Evolutionary conservation across 2,329 filamentous ascomycete species (phyloP).

Genomic region (Alternaria arborescens): DNA sequence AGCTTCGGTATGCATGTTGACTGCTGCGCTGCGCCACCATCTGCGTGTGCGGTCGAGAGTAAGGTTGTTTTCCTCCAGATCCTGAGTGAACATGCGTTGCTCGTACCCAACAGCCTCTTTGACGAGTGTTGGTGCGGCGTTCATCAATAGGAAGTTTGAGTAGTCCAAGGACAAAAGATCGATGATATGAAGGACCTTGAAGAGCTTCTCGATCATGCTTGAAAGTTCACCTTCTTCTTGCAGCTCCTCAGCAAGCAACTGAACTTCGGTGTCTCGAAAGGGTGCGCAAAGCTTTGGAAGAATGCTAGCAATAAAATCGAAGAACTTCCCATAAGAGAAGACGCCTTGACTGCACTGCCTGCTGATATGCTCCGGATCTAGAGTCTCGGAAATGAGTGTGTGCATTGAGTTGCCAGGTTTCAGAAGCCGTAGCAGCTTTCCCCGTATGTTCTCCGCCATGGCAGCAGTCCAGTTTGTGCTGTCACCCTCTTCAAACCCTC

Average conservation of each 20-base stretch:
- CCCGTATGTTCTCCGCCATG: constrained; percentile 74
- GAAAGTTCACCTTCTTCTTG: constrained; percentile 58
- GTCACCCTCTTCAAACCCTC: constrained; percentile 69
- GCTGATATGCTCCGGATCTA: constrained; percentile 76
- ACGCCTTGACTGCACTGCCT: constrained; percentile 74
- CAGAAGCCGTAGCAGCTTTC: constrained; percentile 76
- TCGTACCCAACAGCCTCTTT: constrained; percentile 78
- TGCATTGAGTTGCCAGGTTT: constrained; percentile 77
- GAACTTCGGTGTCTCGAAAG: constrained; percentile 79
- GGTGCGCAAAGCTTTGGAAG: constrained; percentile 83
- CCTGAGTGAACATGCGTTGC: constrained; percentile 73
- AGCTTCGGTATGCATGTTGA: constrained; percentile 71
- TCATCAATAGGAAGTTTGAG: constrained; percentile 79
- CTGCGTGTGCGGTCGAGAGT: constrained; percentile 67
- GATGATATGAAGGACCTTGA: constrained; percentile 77
- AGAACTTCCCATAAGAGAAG: constrained; percentile 84
- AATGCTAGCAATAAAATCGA: constrained; percentile 76
- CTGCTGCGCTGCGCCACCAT: constrained; percentile 72
- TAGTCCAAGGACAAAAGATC: constrained; percentile 82
- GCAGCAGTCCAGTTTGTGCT: constrained; percentile 74
- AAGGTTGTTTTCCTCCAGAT: constrained; percentile 65
- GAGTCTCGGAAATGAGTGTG: constrained; percentile 75
- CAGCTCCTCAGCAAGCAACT: constrained; percentile 70
- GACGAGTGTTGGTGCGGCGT: constrained; percentile 75
- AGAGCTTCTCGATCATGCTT: constrained; percentile 77